Evolutionary conservation across 805 yeast genomes (phyloP).

Genomic region (Metschnikowia shivogae): DNA sequence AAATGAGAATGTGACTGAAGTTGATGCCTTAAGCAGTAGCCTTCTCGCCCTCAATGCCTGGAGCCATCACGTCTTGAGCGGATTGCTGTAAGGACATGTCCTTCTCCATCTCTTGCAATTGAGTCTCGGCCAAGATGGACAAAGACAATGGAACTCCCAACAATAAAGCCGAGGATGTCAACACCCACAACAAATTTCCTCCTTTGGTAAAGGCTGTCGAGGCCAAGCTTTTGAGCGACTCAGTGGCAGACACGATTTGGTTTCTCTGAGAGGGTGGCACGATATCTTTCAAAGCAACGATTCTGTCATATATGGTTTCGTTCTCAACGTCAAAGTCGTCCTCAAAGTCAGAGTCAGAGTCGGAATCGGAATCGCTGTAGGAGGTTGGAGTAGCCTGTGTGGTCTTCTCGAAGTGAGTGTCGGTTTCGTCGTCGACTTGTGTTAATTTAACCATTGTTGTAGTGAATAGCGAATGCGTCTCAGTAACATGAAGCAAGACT

Average conservation of each 20-base stretch:
- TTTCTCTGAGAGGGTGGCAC: slow-evolving; percentile 83
- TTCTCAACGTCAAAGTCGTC: slow-evolving; percentile 72
- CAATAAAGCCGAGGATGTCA: slow-evolving; percentile 77
- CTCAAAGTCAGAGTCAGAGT: slow-evolving; percentile 51
- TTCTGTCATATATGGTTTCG: slow-evolving; percentile 83
- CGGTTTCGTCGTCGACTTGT: slow-evolving; percentile 59
- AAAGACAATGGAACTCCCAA: slow-evolving; percentile 91
- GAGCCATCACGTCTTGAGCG: slow-evolving; percentile 69
- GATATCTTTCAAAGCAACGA: slow-evolving; percentile 87
- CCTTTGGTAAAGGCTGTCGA: slow-evolving; percentile 50
- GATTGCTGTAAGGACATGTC: slow-evolving; percentile 80
- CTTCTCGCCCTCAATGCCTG: slow-evolving; percentile 52
- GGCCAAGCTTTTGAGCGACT: slow-evolving; percentile 25
- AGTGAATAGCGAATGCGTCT: neutral
- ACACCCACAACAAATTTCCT: slow-evolving; percentile 79
- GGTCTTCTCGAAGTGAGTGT: slow-evolving; percentile 33
- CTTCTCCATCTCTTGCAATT: slow-evolving; percentile 89
- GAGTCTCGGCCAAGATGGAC: slow-evolving; percentile 88
- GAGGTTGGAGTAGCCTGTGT: slow-evolving; percentile 25
- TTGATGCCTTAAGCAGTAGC: slow-evolving; percentile 16
- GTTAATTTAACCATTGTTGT: slow-evolving; percentile 68
- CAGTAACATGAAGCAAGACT: slow-evolving; percentile 8
- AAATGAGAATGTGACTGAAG: slow-evolving; percentile 3
- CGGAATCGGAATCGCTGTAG: slow-evolving; percentile 37
- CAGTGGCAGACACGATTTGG: slow-evolving; percentile 34